Percentiles rank a stretch among this genome's conserved stretches.
Conservation (phyloP, 2,329 filamentous ascomycete genomes). For the Cordyceps fumosorosea region DNA sequence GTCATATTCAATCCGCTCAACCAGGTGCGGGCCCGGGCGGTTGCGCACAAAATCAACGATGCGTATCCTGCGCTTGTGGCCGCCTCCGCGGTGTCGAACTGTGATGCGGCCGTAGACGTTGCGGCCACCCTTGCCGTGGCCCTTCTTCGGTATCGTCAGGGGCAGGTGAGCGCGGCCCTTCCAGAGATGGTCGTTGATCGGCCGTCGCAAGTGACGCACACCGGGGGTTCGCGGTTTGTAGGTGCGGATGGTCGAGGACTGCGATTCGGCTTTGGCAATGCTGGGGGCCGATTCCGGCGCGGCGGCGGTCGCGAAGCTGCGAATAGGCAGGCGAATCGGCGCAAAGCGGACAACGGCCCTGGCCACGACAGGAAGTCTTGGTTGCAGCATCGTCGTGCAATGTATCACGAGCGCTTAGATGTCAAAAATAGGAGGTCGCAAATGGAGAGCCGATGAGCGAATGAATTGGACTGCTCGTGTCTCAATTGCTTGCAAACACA, state of each 20-base stretch:
- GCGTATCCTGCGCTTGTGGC: constrained; percentile 84
- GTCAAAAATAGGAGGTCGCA: background rate
- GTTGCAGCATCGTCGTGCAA: constrained; percentile 7
- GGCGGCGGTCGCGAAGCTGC: constrained; percentile 1
- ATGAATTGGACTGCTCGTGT: background rate
- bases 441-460: background rate
- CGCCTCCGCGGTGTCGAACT: constrained; percentile 86
- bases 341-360: constrained; percentile 7
- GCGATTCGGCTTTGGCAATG: constrained; percentile 21
- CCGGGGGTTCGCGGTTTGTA: constrained; percentile 94
- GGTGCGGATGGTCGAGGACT: constrained; percentile 58
- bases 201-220: constrained; percentile 81
- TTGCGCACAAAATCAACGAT: constrained; percentile 82
- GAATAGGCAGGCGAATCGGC: constrained; percentile 7
- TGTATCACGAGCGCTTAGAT: background rate
- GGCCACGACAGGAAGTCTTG: constrained; percentile 9
- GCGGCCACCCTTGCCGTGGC: constrained; percentile 84
- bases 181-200: constrained; percentile 95
- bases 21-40: constrained; percentile 72
- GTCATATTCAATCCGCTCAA: constrained; percentile 95
- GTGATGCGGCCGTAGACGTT: constrained; percentile 84
- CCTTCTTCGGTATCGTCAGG: constrained; percentile 87
- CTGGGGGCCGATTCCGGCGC: background rate
- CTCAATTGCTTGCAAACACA: background rate
- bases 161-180: constrained; percentile 79